Base-by-base conservation (phyloP, 208 protist species). In the Acanthamoeba triangularis region DNA sequence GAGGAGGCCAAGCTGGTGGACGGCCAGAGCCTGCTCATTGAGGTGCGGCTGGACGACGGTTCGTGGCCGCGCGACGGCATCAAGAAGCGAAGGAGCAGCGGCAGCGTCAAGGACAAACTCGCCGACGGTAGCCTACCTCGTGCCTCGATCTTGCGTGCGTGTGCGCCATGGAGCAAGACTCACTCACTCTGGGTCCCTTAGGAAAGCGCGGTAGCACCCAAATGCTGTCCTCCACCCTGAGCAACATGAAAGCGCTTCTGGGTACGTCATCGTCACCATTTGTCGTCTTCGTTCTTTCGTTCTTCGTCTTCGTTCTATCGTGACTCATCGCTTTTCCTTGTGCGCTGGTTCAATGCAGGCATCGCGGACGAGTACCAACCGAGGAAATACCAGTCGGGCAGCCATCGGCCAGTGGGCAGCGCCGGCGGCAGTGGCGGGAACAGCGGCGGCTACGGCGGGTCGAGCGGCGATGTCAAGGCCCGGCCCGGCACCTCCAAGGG, bases 1-100 rank as follows among this genome's bases (percentile, higher is more conserved):
- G 90, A 94, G 90, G 90, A 94, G 35, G 37, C 47, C 69, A 74
- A 82, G 65, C 25, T 94, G 37, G 90, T 94, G 63, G 65, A 74
- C n/a, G 90, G 90, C 30, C 90, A 94, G 65, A 35, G 85, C 30
- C 37, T 95, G 72, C 30, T 95, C 23, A 88, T 95, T 10, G 92
- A 95, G 41, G 74, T 95, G 33, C 67, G 63, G 25, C 30, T 78
- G 30, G 92, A 95, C n/a, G 63, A 82, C n/a, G 92, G 92, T 33
- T 33, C n/a, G 67, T 95, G 92, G 92, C 92, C 92, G 11, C 30
- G 49, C 28, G 92, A 95, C 56, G n/a, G 61, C 33, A 37, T 37
- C 25, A 41, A 41, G 28, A 76, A 37, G 67, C 28, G 33, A 37
- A 76, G 20, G 67, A 30, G 67, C 28, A 76, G 33, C 28, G 67